phyloP scores from a whole-genome alignment of 805 yeast species.

The Candida saitoana region DNA sequence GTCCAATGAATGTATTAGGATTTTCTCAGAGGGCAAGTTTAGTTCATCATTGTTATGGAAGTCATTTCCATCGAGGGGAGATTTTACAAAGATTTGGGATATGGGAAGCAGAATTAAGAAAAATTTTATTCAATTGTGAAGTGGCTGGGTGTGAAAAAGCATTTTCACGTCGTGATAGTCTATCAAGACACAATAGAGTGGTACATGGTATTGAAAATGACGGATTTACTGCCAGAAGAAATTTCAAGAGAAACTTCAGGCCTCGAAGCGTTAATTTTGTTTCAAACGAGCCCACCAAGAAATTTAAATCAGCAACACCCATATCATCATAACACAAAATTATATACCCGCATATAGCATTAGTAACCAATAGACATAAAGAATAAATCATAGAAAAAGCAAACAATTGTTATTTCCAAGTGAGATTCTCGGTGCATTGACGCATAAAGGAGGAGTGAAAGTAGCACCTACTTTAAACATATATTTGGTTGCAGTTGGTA shows the following conservation, averaged over 20 bases:
- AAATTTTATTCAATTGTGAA: constrained; percentile 15
- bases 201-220: constrained; percentile 36
- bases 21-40: constrained; percentile 25
- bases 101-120: constrained; percentile 9
- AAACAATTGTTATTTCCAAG: no score
- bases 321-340: background rate
- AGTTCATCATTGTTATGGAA: constrained; percentile 24
- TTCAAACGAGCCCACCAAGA: background rate
- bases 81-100: constrained; percentile 3
- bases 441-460: no score
- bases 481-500: no score
- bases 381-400: no score
- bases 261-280: background rate
- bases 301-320: background rate
- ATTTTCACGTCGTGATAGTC: constrained; percentile 52
- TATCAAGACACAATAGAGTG: constrained; percentile 48
- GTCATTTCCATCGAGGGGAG: constrained; percentile 19
- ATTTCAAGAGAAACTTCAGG: background rate
- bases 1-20: constrained; percentile 30
- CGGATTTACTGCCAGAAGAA: background rate
- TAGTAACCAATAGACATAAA: no score
- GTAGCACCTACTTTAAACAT: no score
- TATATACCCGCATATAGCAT: background rate
- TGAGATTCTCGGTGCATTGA: no score
- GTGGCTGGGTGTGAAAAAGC: constrained; percentile 39